These are phyloP conservation scores for Suillus hirtellus DNA, from an alignment of 768 basidiomycete genomes.

Conservation along the genomic window DNA sequence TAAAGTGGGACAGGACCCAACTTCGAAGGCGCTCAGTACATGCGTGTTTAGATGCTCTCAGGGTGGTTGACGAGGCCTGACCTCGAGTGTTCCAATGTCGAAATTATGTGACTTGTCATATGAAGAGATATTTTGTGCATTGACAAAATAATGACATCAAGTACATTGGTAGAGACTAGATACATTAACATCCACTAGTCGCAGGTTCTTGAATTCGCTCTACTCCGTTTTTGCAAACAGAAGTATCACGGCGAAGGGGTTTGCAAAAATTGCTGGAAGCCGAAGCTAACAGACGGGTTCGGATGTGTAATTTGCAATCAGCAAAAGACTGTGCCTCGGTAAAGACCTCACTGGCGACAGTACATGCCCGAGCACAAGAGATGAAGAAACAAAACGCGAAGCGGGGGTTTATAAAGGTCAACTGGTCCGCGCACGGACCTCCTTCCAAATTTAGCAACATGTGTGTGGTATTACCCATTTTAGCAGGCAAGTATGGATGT, in stretches of 20 bases:
- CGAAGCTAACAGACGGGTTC: slow-evolving; percentile 89
- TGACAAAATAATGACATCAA: too few relatives aligned
- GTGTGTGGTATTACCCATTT: neutral
- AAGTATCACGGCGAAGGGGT: neutral
- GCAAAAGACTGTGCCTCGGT: slow-evolving; percentile 93
- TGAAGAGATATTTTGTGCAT: too few relatives aligned
- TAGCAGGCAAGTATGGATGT: neutral
- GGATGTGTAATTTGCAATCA: slow-evolving; percentile 97
- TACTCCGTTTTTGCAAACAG: neutral
- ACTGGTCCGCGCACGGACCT: slow-evolving; percentile 52
- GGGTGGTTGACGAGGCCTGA: too few relatives aligned
- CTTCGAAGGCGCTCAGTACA: too few relatives aligned
- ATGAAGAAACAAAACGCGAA: slow-evolving; percentile 38
- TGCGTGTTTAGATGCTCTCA: too few relatives aligned
- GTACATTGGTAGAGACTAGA: too few relatives aligned
- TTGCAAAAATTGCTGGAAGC: slow-evolving; percentile 87
- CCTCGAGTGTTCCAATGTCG: too few relatives aligned
- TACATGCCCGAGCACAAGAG: slow-evolving; percentile 96
- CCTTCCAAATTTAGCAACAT: neutral
- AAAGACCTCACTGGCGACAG: slow-evolving; percentile 94
- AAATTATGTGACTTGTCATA: too few relatives aligned
- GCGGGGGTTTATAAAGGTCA: slow-evolving; percentile 40
- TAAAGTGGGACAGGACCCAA: too few relatives aligned
- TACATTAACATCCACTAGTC: too few relatives aligned
- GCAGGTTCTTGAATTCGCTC: neutral